Evolutionary conservation across 768 basidiomycete genomes (phyloP).

Genomic region (Pisolithus orientalis): DNA sequence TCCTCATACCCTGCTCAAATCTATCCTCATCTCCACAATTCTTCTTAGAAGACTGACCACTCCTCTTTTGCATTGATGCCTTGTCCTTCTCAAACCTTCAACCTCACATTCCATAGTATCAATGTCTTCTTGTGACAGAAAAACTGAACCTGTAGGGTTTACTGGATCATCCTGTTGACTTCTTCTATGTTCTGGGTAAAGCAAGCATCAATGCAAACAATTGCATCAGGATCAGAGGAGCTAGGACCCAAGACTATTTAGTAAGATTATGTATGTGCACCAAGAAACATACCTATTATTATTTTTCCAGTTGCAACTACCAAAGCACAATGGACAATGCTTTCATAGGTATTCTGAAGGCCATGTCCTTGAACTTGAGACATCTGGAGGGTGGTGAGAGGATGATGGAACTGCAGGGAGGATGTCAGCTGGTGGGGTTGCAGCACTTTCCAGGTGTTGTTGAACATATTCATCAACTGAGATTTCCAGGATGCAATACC

Average conservation of each 20-base stretch:
- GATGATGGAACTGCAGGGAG: background rate
- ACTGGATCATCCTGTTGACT: conserved; percentile 5
- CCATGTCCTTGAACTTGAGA: background rate
- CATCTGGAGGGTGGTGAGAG: background rate
- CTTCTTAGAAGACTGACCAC: background rate
- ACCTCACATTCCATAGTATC: background rate
- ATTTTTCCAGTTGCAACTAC: background rate
- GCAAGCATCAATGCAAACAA: conserved; percentile 29
- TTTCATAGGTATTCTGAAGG: conserved; percentile 15
- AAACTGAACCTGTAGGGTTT: conserved; percentile 13
- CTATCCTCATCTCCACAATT: background rate
- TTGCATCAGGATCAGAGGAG: conserved; percentile 15
- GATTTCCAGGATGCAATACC: conserved; percentile 17
- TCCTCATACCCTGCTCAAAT: conserved; percentile 17
- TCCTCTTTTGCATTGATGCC: background rate
- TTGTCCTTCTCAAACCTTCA: background rate
- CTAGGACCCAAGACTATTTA: background rate
- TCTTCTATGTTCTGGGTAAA: conserved; percentile 26
- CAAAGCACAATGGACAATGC: conserved; percentile 25
- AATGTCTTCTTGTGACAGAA: conserved; percentile 9
- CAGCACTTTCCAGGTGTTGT: background rate
- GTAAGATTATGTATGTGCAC: background rate
- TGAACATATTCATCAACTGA: conserved; percentile 5
- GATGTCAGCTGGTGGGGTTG: background rate
- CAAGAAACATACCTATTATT: conserved; percentile 2